Evolutionary conservation across 2,329 filamentous ascomycete genomes (phyloP).

Genomic region (Tolypocladium endophyticum): DNA sequence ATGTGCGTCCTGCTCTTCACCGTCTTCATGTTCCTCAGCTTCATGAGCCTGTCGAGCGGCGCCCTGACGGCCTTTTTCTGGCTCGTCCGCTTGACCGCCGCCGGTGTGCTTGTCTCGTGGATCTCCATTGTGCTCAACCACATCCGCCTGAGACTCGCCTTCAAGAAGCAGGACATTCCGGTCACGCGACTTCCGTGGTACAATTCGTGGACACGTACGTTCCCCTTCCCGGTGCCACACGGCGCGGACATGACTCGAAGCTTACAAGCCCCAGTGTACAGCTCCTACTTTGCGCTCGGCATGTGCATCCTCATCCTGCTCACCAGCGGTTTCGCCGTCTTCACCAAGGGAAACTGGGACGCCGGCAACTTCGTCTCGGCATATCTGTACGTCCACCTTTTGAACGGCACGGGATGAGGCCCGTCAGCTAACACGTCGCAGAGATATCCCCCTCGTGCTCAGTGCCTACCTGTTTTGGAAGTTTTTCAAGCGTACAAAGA

Average conservation of each 20-base stretch:
- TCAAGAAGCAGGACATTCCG: slow-evolving; percentile 44
- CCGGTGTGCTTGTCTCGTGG: slow-evolving; percentile 55
- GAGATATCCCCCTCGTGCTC: slow-evolving; percentile 49
- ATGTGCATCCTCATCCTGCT: slow-evolving; percentile 56
- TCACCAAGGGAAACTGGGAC: slow-evolving; percentile 49
- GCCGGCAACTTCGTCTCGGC: slow-evolving; percentile 47
- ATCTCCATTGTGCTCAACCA: slow-evolving; percentile 49
- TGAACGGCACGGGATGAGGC: not conserved
- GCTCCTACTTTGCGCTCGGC: slow-evolving; percentile 48
- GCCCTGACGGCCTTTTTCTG: slow-evolving; percentile 57
- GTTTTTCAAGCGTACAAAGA: slow-evolving; percentile 49
- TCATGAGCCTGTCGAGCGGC: slow-evolving; percentile 44
- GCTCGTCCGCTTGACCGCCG: slow-evolving; percentile 51
- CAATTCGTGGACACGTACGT: slow-evolving; percentile 50
- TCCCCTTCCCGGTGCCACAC: not conserved
- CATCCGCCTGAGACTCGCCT: slow-evolving; percentile 42
- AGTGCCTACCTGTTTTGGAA: slow-evolving; percentile 54
- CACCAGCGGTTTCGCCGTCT: slow-evolving; percentile 57
- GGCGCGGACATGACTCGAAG: not conserved
- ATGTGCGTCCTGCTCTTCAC: slow-evolving; percentile 43
- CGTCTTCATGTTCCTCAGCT: slow-evolving; percentile 45
- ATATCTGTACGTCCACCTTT: slow-evolving; percentile 40
- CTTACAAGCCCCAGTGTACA: slow-evolving; percentile 34
- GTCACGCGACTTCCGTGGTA: slow-evolving; percentile 46
- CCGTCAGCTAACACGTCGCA: slow-evolving; percentile 15